A percentile compares a stretch with the other conserved stretches of the same genome.
phyloP scores from a whole-genome alignment of 2,329 filamentous ascomycete genomes.

The Chalaropsis thielavioides region DNA sequence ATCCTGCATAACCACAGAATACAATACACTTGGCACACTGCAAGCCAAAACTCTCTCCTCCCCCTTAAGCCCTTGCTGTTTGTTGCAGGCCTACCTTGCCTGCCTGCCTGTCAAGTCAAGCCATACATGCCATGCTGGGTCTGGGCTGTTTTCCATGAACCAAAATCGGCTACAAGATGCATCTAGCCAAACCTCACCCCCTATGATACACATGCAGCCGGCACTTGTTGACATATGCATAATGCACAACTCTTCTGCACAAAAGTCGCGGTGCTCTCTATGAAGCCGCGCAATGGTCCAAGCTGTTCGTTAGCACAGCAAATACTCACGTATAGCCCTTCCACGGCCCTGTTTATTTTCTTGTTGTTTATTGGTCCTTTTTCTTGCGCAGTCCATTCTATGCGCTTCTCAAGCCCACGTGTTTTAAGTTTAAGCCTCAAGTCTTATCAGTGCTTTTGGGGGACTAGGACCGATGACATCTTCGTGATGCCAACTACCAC shows the following conservation, averaged over 20 bases:
- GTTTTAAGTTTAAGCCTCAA: not conserved
- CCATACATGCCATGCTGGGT: too few species aligned
- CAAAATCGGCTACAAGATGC: not conserved
- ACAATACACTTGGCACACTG: not conserved
- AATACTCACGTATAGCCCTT: too few species aligned
- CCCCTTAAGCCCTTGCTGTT: not conserved
- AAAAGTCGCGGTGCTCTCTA: not conserved
- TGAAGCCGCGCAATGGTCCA: not conserved
- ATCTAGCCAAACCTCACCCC: not conserved
- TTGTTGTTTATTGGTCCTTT: not conserved
- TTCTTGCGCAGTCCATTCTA: not conserved
- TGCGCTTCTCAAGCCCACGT: constrained; percentile 1
- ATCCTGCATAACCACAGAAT: not conserved
- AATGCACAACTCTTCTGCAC: not conserved
- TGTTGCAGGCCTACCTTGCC: too few species aligned
- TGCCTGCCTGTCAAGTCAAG: too few species aligned
- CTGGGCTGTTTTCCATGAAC: not conserved
- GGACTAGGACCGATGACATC: not conserved
- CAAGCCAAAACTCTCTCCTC: not conserved
- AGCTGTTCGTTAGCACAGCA: not conserved
- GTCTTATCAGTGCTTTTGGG: not conserved
- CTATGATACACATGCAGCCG: not conserved
- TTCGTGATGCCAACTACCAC: not conserved
- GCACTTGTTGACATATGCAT: not conserved
- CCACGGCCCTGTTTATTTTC: not conserved